phyloP scores from a whole-genome alignment of 2,329 filamentous ascomycete species.

The Trichophaea hybrida region DNA sequence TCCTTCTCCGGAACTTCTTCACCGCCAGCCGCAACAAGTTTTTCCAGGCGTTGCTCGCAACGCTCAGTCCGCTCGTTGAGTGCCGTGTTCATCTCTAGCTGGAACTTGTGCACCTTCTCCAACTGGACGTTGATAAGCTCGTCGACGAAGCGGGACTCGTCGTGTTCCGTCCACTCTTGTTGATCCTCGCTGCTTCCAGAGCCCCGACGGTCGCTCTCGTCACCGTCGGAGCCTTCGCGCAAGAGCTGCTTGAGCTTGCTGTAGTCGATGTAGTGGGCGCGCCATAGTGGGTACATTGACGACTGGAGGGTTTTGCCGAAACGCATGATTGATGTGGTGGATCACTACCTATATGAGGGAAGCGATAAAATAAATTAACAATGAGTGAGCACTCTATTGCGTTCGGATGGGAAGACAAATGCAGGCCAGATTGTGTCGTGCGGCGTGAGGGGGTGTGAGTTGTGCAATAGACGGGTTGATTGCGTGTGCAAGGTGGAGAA shows the following conservation, averaged over 20 bases:
- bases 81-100: slow-evolving; percentile 64
- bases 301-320: slow-evolving; percentile 80
- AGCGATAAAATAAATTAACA: too few species aligned
- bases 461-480: too few species aligned
- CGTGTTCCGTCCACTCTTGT: slow-evolving; percentile 70
- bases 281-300: slow-evolving; percentile 75
- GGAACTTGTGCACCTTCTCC: slow-evolving; percentile 86
- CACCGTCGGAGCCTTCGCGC: slow-evolving; percentile 54
- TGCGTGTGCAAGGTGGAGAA: too few species aligned
- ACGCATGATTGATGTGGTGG: slow-evolving; percentile 46
- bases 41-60: slow-evolving; percentile 50
- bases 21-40: slow-evolving; percentile 35
- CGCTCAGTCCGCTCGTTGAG: slow-evolving; percentile 67
- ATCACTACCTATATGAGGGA: too few species aligned
- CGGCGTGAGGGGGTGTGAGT: too few species aligned
- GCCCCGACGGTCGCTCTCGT: slow-evolving; percentile 32
- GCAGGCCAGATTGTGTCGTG: neutral
- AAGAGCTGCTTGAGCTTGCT: slow-evolving; percentile 78
- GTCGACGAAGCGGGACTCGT: slow-evolving; percentile 86
- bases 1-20: slow-evolving; percentile 33
- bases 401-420: neutral
- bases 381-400: neutral
- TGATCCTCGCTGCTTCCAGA: neutral
- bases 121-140: slow-evolving; percentile 89
- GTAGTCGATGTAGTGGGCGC: slow-evolving; percentile 91